Evolutionary conservation across 768 basidiomycete genomes (phyloP).

Genomic region (Melanogaster broomeanus): DNA sequence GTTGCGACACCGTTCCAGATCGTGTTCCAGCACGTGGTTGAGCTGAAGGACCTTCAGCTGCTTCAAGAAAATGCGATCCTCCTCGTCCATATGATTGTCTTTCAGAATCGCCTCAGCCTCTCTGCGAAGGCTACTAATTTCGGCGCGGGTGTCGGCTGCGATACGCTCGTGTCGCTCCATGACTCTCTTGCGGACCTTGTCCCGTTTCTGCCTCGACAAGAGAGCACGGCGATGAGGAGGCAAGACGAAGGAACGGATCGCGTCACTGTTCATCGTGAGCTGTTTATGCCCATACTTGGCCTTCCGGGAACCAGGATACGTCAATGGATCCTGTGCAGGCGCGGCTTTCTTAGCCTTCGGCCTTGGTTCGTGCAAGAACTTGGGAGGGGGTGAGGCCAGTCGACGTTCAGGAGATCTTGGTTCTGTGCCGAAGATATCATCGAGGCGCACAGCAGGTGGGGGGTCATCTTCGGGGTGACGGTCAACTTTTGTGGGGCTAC

Average conservation of each 20-base stretch:
- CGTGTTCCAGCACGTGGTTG: conserved; percentile 10
- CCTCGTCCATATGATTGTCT: conserved; percentile 8
- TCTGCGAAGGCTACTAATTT: conserved; percentile 2
- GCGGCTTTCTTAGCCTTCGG: not conserved
- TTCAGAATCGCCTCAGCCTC: conserved; percentile 22
- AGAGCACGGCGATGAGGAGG: conserved; percentile 5
- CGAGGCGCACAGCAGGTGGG: conserved; percentile 8
- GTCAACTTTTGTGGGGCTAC: conserved; percentile 12
- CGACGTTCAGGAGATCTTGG: not conserved
- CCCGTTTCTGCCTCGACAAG: conserved; percentile 11
- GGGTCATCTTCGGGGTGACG: conserved; percentile 5
- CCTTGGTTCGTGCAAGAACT: not conserved
- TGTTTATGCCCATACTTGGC: conserved; percentile 16
- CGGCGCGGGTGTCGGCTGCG: not conserved
- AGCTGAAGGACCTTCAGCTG: conserved; percentile 19
- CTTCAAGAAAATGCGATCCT: conserved; percentile 27
- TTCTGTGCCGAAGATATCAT: not conserved
- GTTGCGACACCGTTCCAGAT: conserved; percentile 24
- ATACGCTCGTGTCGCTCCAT: conserved; percentile 5
- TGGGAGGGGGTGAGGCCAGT: not conserved
- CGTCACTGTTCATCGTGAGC: conserved; percentile 7
- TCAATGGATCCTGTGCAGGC: not conserved
- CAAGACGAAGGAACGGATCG: not conserved
- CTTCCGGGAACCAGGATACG: conserved; percentile 7
- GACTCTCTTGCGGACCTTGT: not conserved